phyloP scores from a whole-genome alignment of 306 rosid species.

The Fragaria vesca region DNA sequence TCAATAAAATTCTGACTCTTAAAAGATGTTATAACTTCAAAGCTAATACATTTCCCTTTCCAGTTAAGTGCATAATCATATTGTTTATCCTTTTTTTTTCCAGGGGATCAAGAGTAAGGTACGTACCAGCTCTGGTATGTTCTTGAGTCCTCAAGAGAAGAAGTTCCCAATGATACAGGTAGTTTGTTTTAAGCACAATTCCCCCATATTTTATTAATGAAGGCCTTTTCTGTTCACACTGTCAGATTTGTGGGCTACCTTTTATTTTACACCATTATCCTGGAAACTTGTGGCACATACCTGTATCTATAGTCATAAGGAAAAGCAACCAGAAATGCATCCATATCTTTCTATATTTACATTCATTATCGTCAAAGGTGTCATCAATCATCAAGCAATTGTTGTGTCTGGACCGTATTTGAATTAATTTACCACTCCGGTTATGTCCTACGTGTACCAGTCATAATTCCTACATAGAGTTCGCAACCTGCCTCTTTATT shows the following conservation, averaged over 20 bases:
- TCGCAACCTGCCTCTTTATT: neutral
- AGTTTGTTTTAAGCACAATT: conserved; percentile 22
- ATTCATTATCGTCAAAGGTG: neutral
- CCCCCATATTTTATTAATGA: neutral
- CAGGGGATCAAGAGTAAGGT: conserved; percentile 89
- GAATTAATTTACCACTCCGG: neutral
- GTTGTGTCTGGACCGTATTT: neutral
- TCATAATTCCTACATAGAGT: neutral
- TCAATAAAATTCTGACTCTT: neutral
- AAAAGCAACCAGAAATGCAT: neutral
- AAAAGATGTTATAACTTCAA: neutral
- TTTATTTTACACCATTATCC: neutral
- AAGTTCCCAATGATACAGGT: conserved; percentile 82
- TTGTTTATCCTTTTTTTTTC: conserved; percentile 26
- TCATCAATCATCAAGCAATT: neutral
- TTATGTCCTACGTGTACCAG: neutral
- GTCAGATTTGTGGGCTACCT: neutral
- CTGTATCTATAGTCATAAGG: neutral
- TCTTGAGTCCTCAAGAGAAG: conserved; percentile 61
- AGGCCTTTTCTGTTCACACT: neutral
- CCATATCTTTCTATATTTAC: no score
- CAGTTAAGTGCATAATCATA: neutral
- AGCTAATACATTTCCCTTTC: neutral
- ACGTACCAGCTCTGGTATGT: conserved; percentile 98
- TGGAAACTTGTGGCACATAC: neutral